Evolutionary conservation across 805 yeast genomes (phyloP).

Genomic region (Nakazawaea laoshanensis): DNA sequence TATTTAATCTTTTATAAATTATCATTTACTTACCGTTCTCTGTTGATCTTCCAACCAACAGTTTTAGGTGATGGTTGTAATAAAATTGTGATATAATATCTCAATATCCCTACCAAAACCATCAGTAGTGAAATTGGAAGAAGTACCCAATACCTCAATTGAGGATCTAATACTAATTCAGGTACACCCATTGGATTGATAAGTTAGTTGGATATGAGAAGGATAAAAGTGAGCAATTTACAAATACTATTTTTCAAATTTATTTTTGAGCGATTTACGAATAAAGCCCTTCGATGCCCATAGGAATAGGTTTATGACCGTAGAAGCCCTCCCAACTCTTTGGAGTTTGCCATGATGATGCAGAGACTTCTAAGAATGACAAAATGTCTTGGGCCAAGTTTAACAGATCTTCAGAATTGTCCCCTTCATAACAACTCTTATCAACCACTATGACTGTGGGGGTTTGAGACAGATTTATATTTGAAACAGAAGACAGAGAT

Average conservation of each 20-base stretch:
- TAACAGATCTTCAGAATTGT: conserved; percentile 68
- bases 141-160: conserved; percentile 81
- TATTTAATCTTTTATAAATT: background rate
- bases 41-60: conserved; percentile 38
- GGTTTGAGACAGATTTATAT: background rate
- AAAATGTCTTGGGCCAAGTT: conserved; percentile 29
- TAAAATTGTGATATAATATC: conserved; percentile 59
- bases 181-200: conserved; percentile 23
- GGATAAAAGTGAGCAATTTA: too few relatives aligned
- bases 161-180: conserved; percentile 68
- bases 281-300: conserved; percentile 66
- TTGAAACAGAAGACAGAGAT: conserved; percentile 1
- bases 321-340: conserved; percentile 81
- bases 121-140: conserved; percentile 84
- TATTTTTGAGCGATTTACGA: conserved; percentile 1
- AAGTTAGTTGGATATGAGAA: background rate
- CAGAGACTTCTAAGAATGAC: background rate
- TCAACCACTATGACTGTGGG: conserved; percentile 20
- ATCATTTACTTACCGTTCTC: conserved; percentile 34
- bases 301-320: conserved; percentile 62
- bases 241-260: too few relatives aligned
- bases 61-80: conserved; percentile 52
- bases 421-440: conserved; percentile 74
- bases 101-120: conserved; percentile 76
- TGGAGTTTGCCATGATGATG: conserved; percentile 41